Conservation (phyloP, 371 early-diverging fungal species). For the Parasitella parasitica region DNA sequence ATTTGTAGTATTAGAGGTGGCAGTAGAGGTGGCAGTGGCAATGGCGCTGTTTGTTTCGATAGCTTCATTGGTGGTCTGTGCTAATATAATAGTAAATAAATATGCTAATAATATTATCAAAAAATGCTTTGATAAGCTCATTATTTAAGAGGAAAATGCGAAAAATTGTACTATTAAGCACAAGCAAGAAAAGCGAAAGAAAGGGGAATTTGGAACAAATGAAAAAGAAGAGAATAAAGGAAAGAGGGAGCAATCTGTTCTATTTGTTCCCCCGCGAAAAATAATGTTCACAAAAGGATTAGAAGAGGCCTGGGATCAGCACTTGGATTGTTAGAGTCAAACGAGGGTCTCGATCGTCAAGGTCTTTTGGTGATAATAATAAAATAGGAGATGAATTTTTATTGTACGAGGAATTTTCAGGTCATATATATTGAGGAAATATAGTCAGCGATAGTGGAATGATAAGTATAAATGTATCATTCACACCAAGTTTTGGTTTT, state of each 20-base stretch:
- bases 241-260: background rate
- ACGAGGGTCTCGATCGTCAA: background rate
- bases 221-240: background rate
- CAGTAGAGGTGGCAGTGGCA: background rate
- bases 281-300: background rate
- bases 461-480: too few species aligned
- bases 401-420: background rate
- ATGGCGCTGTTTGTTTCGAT: background rate
- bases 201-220: background rate
- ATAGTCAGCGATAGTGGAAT: too few species aligned
- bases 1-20: background rate
- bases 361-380: background rate
- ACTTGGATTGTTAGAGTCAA: background rate
- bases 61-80: background rate
- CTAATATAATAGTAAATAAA: background rate
- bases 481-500: too few species aligned
- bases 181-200: background rate
- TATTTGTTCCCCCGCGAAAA: slow-evolving; percentile 2
- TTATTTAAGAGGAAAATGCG: background rate
- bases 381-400: background rate
- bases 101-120: background rate
- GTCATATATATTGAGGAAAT: too few species aligned
- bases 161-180: background rate
- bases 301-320: background rate
- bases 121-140: background rate